Base-by-base conservation (phyloP, 140 eudicot genomes). In the Cichorium intybus region DNA sequence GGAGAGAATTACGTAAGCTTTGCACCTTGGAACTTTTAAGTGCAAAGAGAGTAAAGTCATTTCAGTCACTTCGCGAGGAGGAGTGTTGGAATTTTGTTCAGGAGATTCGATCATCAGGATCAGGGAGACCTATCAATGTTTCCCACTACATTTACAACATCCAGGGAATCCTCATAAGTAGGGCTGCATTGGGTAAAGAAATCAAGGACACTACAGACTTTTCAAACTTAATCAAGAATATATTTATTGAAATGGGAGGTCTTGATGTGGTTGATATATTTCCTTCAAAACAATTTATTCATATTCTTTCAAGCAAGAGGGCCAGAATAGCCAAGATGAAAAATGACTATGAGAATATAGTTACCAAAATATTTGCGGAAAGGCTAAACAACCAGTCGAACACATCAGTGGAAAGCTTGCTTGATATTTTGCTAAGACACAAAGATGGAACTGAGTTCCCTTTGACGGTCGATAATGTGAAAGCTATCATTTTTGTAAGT, bases 401-500 rank as follows among this genome's bases (percentile, higher is more conserved):
- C 50, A 37, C 26, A 14, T 6, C 15, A 2, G 55, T 35, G 4
- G 64, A 72, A 66, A 72, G 64, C 3, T 12, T 72, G 21, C 77
- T 72, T 14, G 72, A 72, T 45, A 72, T 72, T 31, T 4, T 72
- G 26, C 24, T 72, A 7, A 64, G 71, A 58, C 55, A 62, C 18
- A 63, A 72, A 54, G 71, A 37, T 39, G n/a, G n/a, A n/a, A n/a
- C n/a, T n/a, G n/a, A n/a, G n/a, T n/a, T n/a, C n/a, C n/a, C n/a
- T n/a, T n/a, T 72, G 24, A 63, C 71, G 1, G 24, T 7, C 23
- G 59, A 63, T 64, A 62, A 72, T 10, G 17, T 72, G 34, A 64
- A 72, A 62, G 77, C 71, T 21, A 20, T 72, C 64, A 62, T 72
- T 39, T 50, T 72, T 63, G 71, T 72, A 48, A 60, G 64, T 51